Conservation (phyloP, 1,139 yeast species). For the Diutina pseudorugosa region DNA sequence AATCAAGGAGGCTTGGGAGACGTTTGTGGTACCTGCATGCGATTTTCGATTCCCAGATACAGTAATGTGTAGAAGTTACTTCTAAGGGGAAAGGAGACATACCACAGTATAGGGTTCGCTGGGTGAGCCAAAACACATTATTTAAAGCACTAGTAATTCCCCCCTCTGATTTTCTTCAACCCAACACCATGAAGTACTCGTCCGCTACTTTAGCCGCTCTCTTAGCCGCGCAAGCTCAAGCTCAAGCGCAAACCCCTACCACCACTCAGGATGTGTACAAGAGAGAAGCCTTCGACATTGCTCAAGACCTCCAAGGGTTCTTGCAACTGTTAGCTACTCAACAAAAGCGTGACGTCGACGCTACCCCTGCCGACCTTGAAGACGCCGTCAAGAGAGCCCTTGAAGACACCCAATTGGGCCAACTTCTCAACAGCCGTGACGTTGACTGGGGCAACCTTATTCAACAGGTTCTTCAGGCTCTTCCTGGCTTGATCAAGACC, state of each 20-base stretch:
- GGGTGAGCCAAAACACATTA: not conserved
- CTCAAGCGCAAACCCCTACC: not conserved
- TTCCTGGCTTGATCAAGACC: slow-evolving; percentile 1
- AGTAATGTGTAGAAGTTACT: not conserved
- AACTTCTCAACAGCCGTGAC: not conserved
- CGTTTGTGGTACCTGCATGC: not conserved
- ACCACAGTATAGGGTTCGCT: not conserved
- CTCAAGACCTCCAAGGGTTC: not conserved
- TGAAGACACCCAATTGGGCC: not conserved
- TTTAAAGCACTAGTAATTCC: not conserved
- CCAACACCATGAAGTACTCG: not conserved
- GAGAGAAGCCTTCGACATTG: not conserved
- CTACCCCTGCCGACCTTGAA: not conserved
- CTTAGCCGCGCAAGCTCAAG: not conserved
- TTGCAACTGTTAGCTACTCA: not conserved
- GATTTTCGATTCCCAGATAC: not conserved
- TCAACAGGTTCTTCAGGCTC: not conserved
- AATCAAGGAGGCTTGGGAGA: not conserved
- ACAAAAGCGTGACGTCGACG: not conserved
- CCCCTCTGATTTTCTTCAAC: not conserved
- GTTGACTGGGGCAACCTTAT: not conserved
- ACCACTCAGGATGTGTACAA: not conserved
- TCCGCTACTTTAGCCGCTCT: not conserved
- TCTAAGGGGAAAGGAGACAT: not conserved
- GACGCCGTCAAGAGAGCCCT: not conserved